Percentiles rank a stretch among this genome's conserved stretches.
Conservation (phyloP, 164 flowering plant species). For the Vitis rotundifolia region DNA sequence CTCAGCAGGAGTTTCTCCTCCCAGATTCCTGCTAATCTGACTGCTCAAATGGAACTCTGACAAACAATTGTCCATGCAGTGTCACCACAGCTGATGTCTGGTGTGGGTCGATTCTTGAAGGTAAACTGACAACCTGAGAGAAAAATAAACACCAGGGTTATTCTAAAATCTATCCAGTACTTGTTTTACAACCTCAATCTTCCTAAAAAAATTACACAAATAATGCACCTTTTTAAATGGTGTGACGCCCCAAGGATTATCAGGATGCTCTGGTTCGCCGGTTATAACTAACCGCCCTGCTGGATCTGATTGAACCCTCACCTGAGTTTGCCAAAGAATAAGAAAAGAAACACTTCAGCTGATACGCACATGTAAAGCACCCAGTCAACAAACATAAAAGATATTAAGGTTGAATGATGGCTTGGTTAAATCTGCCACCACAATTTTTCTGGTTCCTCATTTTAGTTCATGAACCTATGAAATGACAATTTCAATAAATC, state of each 20-base stretch:
- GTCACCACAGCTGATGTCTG: constrained; percentile 98
- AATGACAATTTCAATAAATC: too few species aligned
- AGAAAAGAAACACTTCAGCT: background rate
- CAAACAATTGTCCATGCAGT: constrained; percentile 90
- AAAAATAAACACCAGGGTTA: background rate
- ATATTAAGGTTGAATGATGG: too few species aligned
- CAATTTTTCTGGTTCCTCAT: too few species aligned
- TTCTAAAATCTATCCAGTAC: too few species aligned
- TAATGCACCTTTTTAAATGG: constrained; percentile 80
- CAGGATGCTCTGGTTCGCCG: constrained; percentile 85
- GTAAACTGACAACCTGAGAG: constrained; percentile 74
- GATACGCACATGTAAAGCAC: too few species aligned
- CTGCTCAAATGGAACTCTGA: constrained; percentile 89
- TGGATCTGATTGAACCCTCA: constrained; percentile 94
- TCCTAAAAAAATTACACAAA: background rate
- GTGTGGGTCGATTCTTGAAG: constrained; percentile 90
- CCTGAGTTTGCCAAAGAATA: constrained; percentile 38
- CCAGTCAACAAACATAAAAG: too few species aligned
- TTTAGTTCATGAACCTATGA: too few species aligned
- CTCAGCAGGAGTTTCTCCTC: too few species aligned
- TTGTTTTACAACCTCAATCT: too few species aligned
- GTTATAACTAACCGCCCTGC: constrained; percentile 89
- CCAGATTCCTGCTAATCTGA: constrained; percentile 28
- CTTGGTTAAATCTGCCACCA: too few species aligned
- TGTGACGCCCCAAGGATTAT: constrained; percentile 93